Base-by-base conservation (phyloP, 495 filamentous ascomycete genomes). In the Terfezia claveryi region DNA sequence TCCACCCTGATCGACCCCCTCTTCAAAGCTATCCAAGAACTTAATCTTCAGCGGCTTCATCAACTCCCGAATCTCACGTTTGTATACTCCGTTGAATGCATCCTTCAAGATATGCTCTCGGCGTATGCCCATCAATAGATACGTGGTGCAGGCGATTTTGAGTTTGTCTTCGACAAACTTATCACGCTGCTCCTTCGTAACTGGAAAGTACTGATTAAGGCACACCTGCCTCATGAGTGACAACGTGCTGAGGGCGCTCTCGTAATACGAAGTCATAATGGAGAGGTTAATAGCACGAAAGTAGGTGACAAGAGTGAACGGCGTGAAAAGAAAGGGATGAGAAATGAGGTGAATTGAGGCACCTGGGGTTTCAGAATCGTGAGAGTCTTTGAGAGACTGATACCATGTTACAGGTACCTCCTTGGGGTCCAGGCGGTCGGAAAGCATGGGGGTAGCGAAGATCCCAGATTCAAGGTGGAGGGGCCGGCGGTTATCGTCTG, bases 1-100 rank as follows among this genome's bases (percentile, higher is more conserved):
- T 52, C 91, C 91, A 54, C 91, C 91, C 55, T 87, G 83, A 68
- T 98, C 91, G 17, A 89, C 73, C 1, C 91, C 91, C 62, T 92
- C 82, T 68, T 95, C 91, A 14, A 87, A 85, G 20, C 79, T 74
- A 63, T 83, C 81, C 5, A 85, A 85, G 59, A 96, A 78, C 49
- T 83, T 79, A 36, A 98, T 82, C 58, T 93, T 94, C 32, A 98
- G 70, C 0, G 91, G 91, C 36, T 82, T 76, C 67, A 87, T 71
- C 5, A 96, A 71, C 67, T 94, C 85, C 27, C 85, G 76, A 58
- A 78, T 77, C 67, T 93, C 80, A 44, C 87, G 76, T 38, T 83
- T 74, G 84, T 88, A 94, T 10, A 96, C 72, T 63, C 93, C 85
- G 62, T 94, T 78, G 53, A 94, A 77, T 2, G 88, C 80, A 68